Evolutionary conservation across 2,329 filamentous ascomycete species (phyloP).

Genomic region (Allantophomopsis cytisporea): DNA sequence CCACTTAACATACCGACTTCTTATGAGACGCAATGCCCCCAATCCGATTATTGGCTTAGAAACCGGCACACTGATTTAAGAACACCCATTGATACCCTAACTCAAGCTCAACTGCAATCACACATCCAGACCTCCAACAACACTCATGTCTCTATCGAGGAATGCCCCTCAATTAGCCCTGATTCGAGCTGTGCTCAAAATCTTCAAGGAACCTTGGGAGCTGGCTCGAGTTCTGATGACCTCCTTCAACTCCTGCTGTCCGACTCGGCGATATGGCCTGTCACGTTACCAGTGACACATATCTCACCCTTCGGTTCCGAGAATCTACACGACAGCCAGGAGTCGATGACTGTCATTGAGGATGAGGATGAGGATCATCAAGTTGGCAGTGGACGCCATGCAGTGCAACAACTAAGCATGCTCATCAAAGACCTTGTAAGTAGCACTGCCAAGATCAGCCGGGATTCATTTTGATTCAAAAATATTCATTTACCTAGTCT

Average conservation of each 20-base stretch:
- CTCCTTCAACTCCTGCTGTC: no score
- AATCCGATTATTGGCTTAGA: slow-evolving; percentile 11
- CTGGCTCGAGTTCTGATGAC: no score
- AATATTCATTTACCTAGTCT: slow-evolving; percentile 20
- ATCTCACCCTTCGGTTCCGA: slow-evolving; percentile 20
- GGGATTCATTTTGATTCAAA: neutral
- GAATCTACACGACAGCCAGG: slow-evolving; percentile 21
- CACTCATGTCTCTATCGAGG: no score
- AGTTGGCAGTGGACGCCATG: no score
- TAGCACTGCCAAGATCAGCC: neutral
- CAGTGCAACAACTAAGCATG: slow-evolving; percentile 28
- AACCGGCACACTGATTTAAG: slow-evolving; percentile 9
- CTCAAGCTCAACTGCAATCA: slow-evolving; percentile 28
- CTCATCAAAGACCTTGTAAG: slow-evolving; percentile 27
- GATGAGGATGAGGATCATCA: slow-evolving; percentile 25
- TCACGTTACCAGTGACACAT: no score
- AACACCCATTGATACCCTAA: slow-evolving; percentile 21
- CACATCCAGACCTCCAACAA: slow-evolving; percentile 19
- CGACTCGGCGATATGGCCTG: no score
- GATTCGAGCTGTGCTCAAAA: no score
- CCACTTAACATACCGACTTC: slow-evolving; percentile 10
- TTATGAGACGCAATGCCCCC: slow-evolving; percentile 11
- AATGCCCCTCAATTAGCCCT: no score
- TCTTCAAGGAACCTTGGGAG: no score
- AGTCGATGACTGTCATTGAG: slow-evolving; percentile 21